Percentiles rank a stretch among this genome's conserved stretches.
These are phyloP conservation scores for Acanthamoeba triangularis DNA, from an alignment of 208 protist species.

Conservation along the genomic window DNA sequence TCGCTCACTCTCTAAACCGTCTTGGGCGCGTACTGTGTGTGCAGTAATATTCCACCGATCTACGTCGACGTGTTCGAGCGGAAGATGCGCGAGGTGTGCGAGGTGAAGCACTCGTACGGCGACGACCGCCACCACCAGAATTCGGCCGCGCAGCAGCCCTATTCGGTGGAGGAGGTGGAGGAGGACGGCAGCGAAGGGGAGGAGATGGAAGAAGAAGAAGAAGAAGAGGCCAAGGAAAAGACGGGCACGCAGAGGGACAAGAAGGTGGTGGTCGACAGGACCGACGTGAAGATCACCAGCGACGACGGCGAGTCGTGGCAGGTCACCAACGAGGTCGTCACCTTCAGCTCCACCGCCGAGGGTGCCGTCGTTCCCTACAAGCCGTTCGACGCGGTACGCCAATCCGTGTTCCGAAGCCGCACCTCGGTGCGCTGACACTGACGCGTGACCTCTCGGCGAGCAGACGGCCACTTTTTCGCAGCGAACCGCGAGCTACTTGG, in stretches of 20 bases:
- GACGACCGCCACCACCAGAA: not conserved
- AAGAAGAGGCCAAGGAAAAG: not conserved
- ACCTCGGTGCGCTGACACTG: not conserved
- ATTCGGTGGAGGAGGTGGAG: slow-evolving; percentile 3
- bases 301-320: slow-evolving; percentile 36
- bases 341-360: slow-evolving; percentile 6
- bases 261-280: not conserved
- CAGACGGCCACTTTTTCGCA: not conserved
- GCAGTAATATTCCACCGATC: slow-evolving; percentile 35
- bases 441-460: not conserved
- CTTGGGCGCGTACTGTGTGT: not conserved
- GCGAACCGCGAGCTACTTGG: not conserved
- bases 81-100: slow-evolving; percentile 19
- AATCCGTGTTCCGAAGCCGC: not conserved
- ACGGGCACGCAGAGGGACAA: not conserved
- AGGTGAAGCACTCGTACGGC: slow-evolving; percentile 45
- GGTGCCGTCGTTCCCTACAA: not conserved
- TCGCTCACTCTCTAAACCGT: no score
- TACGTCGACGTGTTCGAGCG: slow-evolving; percentile 33
- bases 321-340: slow-evolving; percentile 44
- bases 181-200: not conserved
- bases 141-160: not conserved
- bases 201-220: not conserved
- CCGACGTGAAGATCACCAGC: not conserved
- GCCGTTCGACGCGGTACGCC: slow-evolving; percentile 6